phyloP scores from a whole-genome alignment of 768 basidiomycete genomes.

The Russula earlei region DNA sequence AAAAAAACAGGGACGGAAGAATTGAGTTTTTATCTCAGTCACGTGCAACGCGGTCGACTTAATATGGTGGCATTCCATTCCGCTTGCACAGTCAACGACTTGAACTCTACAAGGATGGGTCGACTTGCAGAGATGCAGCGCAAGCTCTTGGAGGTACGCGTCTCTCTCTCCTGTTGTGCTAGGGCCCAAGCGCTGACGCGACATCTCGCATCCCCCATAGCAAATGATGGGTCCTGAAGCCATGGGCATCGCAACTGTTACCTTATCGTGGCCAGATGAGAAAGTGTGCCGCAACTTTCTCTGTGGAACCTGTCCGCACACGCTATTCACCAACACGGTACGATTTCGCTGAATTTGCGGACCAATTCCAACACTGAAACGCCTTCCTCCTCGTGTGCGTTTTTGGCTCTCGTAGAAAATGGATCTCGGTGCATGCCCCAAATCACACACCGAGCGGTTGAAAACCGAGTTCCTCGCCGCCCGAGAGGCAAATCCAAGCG shows the following conservation, averaged over 20 bases:
- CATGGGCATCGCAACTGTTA: slow-evolving; percentile 91
- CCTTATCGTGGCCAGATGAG: slow-evolving; percentile 89
- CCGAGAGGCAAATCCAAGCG: slow-evolving; percentile 61
- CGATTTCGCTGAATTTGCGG: slow-evolving; percentile 24
- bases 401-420: slow-evolving; percentile 67
- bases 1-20: too few relatives aligned
- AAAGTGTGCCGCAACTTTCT: slow-evolving; percentile 98
- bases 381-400: not conserved
- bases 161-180: not conserved
- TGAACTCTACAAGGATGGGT: slow-evolving; percentile 66
- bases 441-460: slow-evolving; percentile 89
- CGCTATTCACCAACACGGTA: slow-evolving; percentile 96
- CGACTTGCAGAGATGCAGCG: slow-evolving; percentile 95
- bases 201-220: slow-evolving; percentile 32
- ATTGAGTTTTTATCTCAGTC: too few relatives aligned
- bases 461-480: slow-evolving; percentile 84
- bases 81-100: too few relatives aligned
- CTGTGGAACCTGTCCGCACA: slow-evolving; percentile 97
- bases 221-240: slow-evolving; percentile 99
- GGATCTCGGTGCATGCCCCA: slow-evolving; percentile 97
- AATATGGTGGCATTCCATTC: too few relatives aligned
- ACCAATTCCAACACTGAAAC: not conserved
- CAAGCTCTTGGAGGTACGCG: slow-evolving; percentile 73
- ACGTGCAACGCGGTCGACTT: too few relatives aligned
- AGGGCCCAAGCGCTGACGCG: slow-evolving; percentile 26